Conservation (phyloP, 2,329 filamentous ascomycete species). For the Ustulina deusta region DNA sequence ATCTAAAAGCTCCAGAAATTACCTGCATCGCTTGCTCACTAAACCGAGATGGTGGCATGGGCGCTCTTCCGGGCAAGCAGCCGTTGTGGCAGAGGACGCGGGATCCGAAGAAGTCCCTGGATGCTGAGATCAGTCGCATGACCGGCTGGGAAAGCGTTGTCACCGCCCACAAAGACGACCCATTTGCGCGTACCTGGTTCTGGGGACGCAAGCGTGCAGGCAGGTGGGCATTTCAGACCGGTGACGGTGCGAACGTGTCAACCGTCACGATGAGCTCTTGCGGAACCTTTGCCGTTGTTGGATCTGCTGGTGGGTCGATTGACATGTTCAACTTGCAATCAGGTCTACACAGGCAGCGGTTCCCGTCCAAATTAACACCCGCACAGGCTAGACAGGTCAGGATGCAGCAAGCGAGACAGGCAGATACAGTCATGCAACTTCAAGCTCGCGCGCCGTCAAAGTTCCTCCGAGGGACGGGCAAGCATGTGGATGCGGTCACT, state of each 20-base stretch:
- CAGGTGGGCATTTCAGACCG: slow-evolving; percentile 90
- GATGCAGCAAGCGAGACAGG: slow-evolving; percentile 70
- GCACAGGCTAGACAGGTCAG: slow-evolving; percentile 82
- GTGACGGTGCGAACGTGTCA: slow-evolving; percentile 83
- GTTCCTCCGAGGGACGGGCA: slow-evolving; percentile 70
- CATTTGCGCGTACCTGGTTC: slow-evolving; percentile 93
- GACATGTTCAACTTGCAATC: slow-evolving; percentile 99
- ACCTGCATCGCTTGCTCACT: slow-evolving; percentile 91
- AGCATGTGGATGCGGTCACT: slow-evolving; percentile 84
- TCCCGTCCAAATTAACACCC: slow-evolving; percentile 82
- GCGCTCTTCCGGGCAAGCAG: slow-evolving; percentile 80
- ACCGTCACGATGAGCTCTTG: slow-evolving; percentile 91
- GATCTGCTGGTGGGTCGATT: slow-evolving; percentile 83
- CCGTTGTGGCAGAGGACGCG: slow-evolving; percentile 86
- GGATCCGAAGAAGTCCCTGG: slow-evolving; percentile 69
- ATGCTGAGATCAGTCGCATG: slow-evolving; percentile 78
- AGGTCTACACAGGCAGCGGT: slow-evolving; percentile 86
- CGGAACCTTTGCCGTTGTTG: slow-evolving; percentile 92
- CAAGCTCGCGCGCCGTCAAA: slow-evolving; percentile 59
- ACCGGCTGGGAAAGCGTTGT: slow-evolving; percentile 98
- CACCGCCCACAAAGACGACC: slow-evolving; percentile 88
- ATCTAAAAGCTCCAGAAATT: slow-evolving; percentile 90
- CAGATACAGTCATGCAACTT: slow-evolving; percentile 68
- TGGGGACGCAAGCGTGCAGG: slow-evolving; percentile 96
- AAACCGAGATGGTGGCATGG: slow-evolving; percentile 95